phyloP scores from a whole-genome alignment of 2,329 filamentous ascomycete species.

The Aspergillus pseudoterreus region DNA sequence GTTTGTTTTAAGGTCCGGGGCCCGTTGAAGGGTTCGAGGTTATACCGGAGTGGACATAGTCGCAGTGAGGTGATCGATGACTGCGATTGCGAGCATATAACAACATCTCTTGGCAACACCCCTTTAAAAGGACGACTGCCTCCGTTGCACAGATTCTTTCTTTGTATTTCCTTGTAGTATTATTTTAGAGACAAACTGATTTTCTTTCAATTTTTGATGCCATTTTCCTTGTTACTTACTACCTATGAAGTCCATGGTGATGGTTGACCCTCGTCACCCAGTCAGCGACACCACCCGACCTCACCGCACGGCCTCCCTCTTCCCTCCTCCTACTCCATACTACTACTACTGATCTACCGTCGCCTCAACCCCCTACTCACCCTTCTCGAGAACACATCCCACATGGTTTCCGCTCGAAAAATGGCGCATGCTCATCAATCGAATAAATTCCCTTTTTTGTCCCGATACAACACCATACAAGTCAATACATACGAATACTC shows the following conservation, averaged over 20 bases:
- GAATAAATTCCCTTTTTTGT: neutral
- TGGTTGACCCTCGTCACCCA: too few relatives aligned
- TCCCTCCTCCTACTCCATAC: too few relatives aligned
- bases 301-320: too few relatives aligned
- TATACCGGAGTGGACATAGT: constrained; percentile 16
- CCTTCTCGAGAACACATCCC: too few relatives aligned
- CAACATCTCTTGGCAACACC: constrained; percentile 17
- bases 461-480: constrained; percentile 3
- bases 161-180: neutral
- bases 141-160: neutral
- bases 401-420: neutral
- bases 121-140: constrained; percentile 14
- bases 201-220: neutral
- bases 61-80: constrained; percentile 30
- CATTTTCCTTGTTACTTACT: too few relatives aligned
- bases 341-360: too few relatives aligned
- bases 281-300: too few relatives aligned
- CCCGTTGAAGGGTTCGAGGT: constrained; percentile 4
- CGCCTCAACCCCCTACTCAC: too few relatives aligned
- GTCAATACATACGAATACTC: constrained; percentile 9
- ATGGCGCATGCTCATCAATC: neutral
- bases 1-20: constrained; percentile 14
- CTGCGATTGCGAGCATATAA: constrained; percentile 28
- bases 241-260: too few relatives aligned
- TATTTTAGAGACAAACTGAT: neutral